These are phyloP conservation scores for Fusarium sororula DNA, from an alignment of 2,329 filamentous ascomycete species.

Conservation along the genomic window DNA sequence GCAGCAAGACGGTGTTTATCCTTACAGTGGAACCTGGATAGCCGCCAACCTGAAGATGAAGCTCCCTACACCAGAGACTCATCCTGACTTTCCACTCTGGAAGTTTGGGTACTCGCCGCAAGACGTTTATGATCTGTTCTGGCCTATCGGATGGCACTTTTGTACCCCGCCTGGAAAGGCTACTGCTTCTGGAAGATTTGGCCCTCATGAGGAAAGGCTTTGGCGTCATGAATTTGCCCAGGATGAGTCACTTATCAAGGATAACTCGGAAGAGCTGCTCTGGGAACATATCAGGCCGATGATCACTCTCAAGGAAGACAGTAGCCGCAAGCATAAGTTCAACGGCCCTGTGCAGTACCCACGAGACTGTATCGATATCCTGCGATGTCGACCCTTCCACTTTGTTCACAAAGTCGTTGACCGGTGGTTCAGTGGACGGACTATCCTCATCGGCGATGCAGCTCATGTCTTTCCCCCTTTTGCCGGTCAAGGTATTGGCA, in stretches of 20 bases:
- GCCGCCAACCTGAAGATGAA: neutral
- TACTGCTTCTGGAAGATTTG: neutral
- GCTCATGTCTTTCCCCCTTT: neutral
- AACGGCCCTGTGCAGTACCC: neutral
- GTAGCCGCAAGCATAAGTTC: fast-evolving
- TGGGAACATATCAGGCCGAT: neutral
- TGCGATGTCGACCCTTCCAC: neutral
- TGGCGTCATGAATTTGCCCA: neutral
- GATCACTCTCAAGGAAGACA: neutral
- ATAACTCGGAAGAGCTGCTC: neutral
- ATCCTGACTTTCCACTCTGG: neutral
- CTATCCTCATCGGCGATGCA: neutral
- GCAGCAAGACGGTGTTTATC: neutral
- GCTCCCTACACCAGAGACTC: neutral
- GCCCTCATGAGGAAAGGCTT: neutral
- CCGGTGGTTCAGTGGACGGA: neutral
- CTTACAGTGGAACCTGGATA: neutral
- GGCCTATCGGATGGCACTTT: neutral
- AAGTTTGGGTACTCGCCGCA: neutral
- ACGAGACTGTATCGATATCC: neutral
- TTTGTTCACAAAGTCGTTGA: neutral
- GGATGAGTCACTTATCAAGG: neutral
- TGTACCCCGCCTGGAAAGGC: neutral
- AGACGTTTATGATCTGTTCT: neutral
- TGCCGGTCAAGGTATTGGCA: neutral